Conservation (phyloP, 495 filamentous ascomycete genomes). For the Daldinia childiae region DNA sequence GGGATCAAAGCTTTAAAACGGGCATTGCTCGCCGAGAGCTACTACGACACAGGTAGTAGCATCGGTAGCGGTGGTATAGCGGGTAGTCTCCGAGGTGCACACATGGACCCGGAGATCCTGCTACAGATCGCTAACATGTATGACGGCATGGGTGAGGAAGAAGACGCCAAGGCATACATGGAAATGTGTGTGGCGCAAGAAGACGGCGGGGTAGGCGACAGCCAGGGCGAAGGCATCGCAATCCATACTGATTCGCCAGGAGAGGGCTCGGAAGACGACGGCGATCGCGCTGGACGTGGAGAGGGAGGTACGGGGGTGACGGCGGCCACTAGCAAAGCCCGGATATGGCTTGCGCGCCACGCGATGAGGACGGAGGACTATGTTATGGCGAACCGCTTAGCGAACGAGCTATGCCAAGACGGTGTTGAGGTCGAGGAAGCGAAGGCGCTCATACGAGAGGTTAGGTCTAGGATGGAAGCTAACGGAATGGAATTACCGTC, state of each 20-base stretch:
- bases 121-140: constrained; percentile 91
- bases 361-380: constrained; percentile 79
- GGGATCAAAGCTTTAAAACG: constrained; percentile 95
- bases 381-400: constrained; percentile 78
- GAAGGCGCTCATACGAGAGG: constrained; percentile 91
- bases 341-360: constrained; percentile 91
- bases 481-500: constrained; percentile 38
- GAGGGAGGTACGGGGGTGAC: constrained; percentile 78
- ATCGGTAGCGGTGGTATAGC: constrained; percentile 53
- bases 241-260: constrained; percentile 59
- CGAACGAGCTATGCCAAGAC: constrained; percentile 92
- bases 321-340: constrained; percentile 84
- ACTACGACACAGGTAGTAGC: constrained; percentile 69
- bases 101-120: constrained; percentile 89
- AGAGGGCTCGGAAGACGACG: constrained; percentile 63
- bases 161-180: constrained; percentile 91
- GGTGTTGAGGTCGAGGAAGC: constrained; percentile 98
- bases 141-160: constrained; percentile 76
- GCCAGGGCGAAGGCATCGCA: constrained; percentile 59
- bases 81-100: constrained; percentile 50
- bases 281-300: constrained; percentile 50
- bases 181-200: constrained; percentile 93
- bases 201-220: constrained; percentile 61
- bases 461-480: constrained; percentile 79
- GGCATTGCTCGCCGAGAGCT: constrained; percentile 83